Conservation (phyloP, 2,329 filamentous ascomycete species). For the Xylariaceae sp. region DNA sequence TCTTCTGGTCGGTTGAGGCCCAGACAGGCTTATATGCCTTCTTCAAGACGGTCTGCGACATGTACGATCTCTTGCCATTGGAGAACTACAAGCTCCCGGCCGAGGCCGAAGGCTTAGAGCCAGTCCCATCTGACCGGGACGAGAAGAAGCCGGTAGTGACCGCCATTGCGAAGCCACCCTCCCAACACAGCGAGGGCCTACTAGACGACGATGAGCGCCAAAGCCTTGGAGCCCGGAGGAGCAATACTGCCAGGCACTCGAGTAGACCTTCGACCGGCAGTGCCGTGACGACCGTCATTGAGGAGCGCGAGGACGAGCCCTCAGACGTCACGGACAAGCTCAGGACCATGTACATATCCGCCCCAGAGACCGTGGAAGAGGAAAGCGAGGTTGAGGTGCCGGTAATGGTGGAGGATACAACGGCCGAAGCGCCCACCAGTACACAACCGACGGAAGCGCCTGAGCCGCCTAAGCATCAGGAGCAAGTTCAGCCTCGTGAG, state of each 20-base stretch:
- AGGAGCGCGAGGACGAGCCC: slow-evolving; percentile 69
- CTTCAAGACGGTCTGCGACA: slow-evolving; percentile 95
- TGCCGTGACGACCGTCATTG: slow-evolving; percentile 72
- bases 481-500: slow-evolving; percentile 8
- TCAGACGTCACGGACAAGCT: slow-evolving; percentile 39
- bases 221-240: slow-evolving; percentile 40
- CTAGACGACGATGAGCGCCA: slow-evolving; percentile 43
- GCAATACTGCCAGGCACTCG: slow-evolving; percentile 75
- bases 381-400: slow-evolving; percentile 30
- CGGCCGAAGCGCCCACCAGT: slow-evolving; percentile 18
- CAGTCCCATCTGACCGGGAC: slow-evolving; percentile 34
- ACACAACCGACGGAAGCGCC: slow-evolving; percentile 8
- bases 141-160: slow-evolving; percentile 28
- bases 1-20: slow-evolving; percentile 90
- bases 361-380: slow-evolving; percentile 53
- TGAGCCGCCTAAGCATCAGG: slow-evolving; percentile 10
- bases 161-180: slow-evolving; percentile 24
- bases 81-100: slow-evolving; percentile 95
- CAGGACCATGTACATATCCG: slow-evolving; percentile 38
- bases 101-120: slow-evolving; percentile 80
- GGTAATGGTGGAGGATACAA: slow-evolving; percentile 33
- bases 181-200: slow-evolving; percentile 19
- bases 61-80: slow-evolving; percentile 78
- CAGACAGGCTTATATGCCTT: slow-evolving; percentile 90
- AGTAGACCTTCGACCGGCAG: slow-evolving; percentile 75